These are phyloP conservation scores for Sarocladiaceae sp. DNA, from an alignment of 2,329 filamentous ascomycete species.

Conservation along the genomic window DNA sequence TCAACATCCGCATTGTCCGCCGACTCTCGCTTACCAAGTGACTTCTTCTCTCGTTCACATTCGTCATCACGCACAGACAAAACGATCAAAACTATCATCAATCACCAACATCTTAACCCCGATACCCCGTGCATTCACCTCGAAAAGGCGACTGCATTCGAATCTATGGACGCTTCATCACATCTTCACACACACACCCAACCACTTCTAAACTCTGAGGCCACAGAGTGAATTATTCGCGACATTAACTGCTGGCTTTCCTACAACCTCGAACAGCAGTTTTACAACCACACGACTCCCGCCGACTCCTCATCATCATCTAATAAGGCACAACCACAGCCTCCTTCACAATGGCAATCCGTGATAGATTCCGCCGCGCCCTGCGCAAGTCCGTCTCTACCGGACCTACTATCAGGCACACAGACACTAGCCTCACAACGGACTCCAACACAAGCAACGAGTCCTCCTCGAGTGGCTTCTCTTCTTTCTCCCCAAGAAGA, in stretches of 20 bases:
- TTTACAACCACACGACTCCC: not conserved
- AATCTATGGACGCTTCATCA: slow-evolving; percentile 6
- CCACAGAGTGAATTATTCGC: not conserved
- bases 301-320: not conserved
- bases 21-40: not conserved
- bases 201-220: slow-evolving; percentile 1
- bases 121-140: not conserved
- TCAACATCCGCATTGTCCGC: not conserved
- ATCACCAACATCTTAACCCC: too few relatives aligned
- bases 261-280: slow-evolving; percentile 2
- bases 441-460: slow-evolving; percentile 12
- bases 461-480: not conserved
- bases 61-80: slow-evolving; percentile 5
- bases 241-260: not conserved
- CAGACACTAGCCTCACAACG: slow-evolving; percentile 25
- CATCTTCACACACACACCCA: not conserved
- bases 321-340: slow-evolving; percentile 8
- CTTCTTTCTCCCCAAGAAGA: not conserved
- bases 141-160: not conserved
- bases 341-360: slow-evolving; percentile 33
- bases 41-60: not conserved
- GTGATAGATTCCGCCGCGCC: slow-evolving; percentile 36
- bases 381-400: slow-evolving; percentile 32
- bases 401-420: slow-evolving; percentile 25
- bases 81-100: too few relatives aligned